Conservation (phyloP, 192 early-diverging fungal species). For the Backusella tarrabulga region DNA sequence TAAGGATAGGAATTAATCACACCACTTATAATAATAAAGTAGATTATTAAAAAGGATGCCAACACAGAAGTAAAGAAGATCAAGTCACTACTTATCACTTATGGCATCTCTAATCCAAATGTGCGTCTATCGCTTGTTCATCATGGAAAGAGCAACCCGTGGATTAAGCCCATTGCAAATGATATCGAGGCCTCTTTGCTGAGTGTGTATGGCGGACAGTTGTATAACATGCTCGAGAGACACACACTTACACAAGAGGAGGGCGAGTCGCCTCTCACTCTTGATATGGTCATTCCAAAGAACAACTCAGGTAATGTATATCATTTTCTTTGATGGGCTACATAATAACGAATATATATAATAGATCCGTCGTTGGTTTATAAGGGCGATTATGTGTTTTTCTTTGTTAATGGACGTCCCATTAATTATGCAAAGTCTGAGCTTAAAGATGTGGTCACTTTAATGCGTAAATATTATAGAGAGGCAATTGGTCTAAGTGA, state of each 20-base stretch:
- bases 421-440: constrained; percentile 30
- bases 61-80: constrained; percentile 16
- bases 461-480: constrained; percentile 23
- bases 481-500: constrained; percentile 11
- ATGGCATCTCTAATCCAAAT: constrained; percentile 29
- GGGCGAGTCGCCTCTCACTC: background rate
- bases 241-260: background rate
- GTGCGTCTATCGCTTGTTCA: constrained; percentile 29
- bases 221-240: constrained; percentile 19
- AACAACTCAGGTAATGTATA: constrained; percentile 16
- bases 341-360: background rate
- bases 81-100: constrained; percentile 22
- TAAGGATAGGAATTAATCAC: background rate
- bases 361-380: constrained; percentile 25
- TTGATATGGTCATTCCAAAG: constrained; percentile 18
- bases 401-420: constrained; percentile 40
- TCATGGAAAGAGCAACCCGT: background rate
- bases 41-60: constrained; percentile 27
- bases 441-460: constrained; percentile 27
- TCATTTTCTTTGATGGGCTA: too few species aligned
- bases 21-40: background rate
- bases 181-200: constrained; percentile 12
- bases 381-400: constrained; percentile 30
- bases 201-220: constrained; percentile 15
- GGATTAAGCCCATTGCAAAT: constrained; percentile 29